phyloP scores from a whole-genome alignment of 441 rosid species.

The Pelargonium exstipulatum region DNA sequence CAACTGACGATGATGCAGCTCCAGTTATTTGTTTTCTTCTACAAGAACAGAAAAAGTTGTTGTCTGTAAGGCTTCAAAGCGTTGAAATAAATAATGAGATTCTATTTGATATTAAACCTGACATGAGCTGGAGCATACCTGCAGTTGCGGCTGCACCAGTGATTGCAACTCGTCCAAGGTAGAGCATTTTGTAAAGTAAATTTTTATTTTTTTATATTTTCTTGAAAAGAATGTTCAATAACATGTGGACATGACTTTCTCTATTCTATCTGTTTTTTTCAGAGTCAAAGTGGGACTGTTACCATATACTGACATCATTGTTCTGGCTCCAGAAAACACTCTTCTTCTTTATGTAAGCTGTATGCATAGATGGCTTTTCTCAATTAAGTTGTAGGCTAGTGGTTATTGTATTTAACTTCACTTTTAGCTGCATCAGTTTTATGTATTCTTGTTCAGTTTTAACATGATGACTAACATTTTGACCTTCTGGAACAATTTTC shows the following conservation, averaged over 20 bases:
- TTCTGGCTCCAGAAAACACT: conserved; percentile 73
- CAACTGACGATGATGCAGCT: conserved; percentile 73
- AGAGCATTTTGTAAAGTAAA: conserved; percentile 16
- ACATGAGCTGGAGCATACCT: conserved; percentile 88
- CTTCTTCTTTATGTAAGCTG: conserved; percentile 85
- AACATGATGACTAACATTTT: background rate
- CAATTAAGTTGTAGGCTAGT: conserved; percentile 5
- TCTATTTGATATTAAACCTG: conserved; percentile 72
- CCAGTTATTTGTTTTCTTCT: conserved; percentile 83
- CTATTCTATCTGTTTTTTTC: conserved; percentile 25
- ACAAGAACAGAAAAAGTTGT: conserved; percentile 81
- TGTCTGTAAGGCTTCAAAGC: conserved; percentile 81
- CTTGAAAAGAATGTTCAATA: conserved; percentile 17
- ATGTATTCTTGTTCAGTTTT: background rate
- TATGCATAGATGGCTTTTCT: conserved; percentile 18
- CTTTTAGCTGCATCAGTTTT: background rate
- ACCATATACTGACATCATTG: conserved; percentile 67
- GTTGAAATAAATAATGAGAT: conserved; percentile 75
- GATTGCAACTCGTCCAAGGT: conserved; percentile 80
- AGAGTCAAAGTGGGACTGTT: conserved; percentile 70
- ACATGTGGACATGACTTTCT: conserved; percentile 9
- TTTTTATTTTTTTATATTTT: conserved; percentile 8
- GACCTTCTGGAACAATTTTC: background rate
- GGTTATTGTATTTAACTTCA: conserved; percentile 2
- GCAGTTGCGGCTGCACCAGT: conserved; percentile 91